Evolutionary conservation across 1,284 basidiomycete genomes (phyloP), one percentile per base, ranked within the genome.

Genomic region (Xerocomus minutiporus): DNA sequence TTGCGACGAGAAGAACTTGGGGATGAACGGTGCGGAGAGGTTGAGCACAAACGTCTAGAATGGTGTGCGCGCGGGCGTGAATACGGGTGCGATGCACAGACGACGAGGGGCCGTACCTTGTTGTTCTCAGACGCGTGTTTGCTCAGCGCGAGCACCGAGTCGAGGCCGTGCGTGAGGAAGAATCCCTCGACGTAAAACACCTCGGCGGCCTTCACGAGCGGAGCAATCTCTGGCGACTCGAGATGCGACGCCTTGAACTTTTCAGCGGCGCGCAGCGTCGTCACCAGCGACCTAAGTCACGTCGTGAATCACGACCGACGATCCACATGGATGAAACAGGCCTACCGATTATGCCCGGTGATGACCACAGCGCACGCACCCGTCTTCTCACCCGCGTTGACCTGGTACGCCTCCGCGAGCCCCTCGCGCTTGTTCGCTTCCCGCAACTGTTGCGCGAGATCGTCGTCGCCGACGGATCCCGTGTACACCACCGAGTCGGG

Each of bases 291-390:
- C 35, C 90, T 91, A 48, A 8, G 5, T 4, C 26, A 8, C 26
- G 8, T 29, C 28, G 8, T 29, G 20, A 20, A 26, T 26, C 26
- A 26, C 26, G 26, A 26, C 5, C 26, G 26, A 26, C 26, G 26
- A 26, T 26, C 26, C 26, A 20, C 26, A 26, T 8, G 8, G 26
- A 26, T 1, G 26, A 26, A 20, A 20, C 5, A 26, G 38, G 15
- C 52, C 55, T 55, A 91, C 84, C 96, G 84, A 73, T 97, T 71
- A 75, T 97, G 93, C 50, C 90, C 93, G 46, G 94, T 97, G 72
- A 99, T 86, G 63, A 99, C 75, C 61, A 98, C 97, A 35, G 93
- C 96, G 69, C 97, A 99, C 51, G 96, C 95, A 56, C 97, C 97
- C 9, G 97, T 99, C 73, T 93, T 86, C 70, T 87, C 83, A 54